Evolutionary conservation across 805 yeast species (phyloP).

Genomic region (Candida orba): DNA sequence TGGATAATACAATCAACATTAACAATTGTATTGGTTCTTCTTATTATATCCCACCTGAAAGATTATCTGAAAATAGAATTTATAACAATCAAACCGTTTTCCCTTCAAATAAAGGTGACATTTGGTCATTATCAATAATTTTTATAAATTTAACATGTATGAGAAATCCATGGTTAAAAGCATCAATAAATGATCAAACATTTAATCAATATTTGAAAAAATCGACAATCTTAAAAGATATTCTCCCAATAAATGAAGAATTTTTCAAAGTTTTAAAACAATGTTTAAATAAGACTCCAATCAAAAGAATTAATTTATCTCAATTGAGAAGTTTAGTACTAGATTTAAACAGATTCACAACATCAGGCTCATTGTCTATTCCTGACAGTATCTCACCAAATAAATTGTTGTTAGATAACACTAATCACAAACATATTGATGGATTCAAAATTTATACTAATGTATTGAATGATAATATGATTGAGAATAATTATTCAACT

Average conservation of each 20-base stretch:
- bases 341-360: slow-evolving; percentile 16
- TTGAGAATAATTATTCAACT: slow-evolving; percentile 3
- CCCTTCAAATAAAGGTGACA: slow-evolving; percentile 74
- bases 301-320: slow-evolving; percentile 23
- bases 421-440: no score
- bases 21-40: slow-evolving; percentile 81
- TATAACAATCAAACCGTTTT: slow-evolving; percentile 24
- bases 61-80: slow-evolving; percentile 36
- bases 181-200: slow-evolving; percentile 53
- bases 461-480: no score
- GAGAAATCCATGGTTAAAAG: slow-evolving; percentile 87
- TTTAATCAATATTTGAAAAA: slow-evolving; percentile 57
- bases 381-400: slow-evolving; percentile 1
- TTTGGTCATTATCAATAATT: slow-evolving; percentile 83
- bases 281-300: slow-evolving; percentile 28
- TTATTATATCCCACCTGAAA: slow-evolving; percentile 91
- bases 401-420: background rate
- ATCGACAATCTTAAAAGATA: slow-evolving; percentile 48
- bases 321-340: slow-evolving; percentile 17
- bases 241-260: slow-evolving; percentile 66
- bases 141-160: slow-evolving; percentile 74
- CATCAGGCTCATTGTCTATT: slow-evolving; percentile 14
- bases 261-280: slow-evolving; percentile 43
- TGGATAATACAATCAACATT: slow-evolving; percentile 46
- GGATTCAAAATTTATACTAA: no score